A percentile compares a stretch with the other conserved stretches of the same genome.
Evolutionary conservation across 768 basidiomycete species (phyloP).

Genomic region (Tulasnella sp.): DNA sequence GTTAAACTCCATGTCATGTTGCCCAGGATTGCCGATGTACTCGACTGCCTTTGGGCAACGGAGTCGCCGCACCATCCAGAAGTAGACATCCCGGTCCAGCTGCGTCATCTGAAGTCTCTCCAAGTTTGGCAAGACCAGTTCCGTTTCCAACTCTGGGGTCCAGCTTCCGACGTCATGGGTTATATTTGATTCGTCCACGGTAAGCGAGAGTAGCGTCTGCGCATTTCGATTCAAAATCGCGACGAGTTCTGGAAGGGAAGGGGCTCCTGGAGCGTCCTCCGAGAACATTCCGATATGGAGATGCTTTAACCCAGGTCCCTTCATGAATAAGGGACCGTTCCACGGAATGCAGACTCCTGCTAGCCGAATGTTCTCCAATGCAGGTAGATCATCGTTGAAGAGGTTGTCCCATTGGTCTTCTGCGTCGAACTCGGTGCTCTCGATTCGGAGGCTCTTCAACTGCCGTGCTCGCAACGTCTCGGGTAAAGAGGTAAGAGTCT

Average conservation of each 20-base stretch:
- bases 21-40: not conserved
- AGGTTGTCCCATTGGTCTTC: not conserved
- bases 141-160: not conserved
- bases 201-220: not conserved
- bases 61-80: conserved; percentile 3
- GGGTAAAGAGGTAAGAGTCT: not conserved
- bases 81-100: conserved; percentile 6
- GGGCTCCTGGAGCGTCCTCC: not conserved
- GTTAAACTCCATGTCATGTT: not conserved
- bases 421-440: conserved; percentile 1
- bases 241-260: not conserved
- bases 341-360: not conserved
- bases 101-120: conserved; percentile 1
- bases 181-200: not conserved
- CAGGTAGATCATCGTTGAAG: conserved; percentile 3
- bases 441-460: not conserved
- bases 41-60: not conserved
- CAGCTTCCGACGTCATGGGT: not conserved
- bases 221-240: not conserved
- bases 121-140: not conserved
- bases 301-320: not conserved
- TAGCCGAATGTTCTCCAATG: not conserved
- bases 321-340: conserved; percentile 1
- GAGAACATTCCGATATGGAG: not conserved
- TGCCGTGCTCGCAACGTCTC: not conserved